Percentiles rank a stretch among this genome's conserved stretches.
Evolutionary conservation across 108 stramenopile genomes (phyloP).

Genomic region (Skeletonema marinoi): DNA sequence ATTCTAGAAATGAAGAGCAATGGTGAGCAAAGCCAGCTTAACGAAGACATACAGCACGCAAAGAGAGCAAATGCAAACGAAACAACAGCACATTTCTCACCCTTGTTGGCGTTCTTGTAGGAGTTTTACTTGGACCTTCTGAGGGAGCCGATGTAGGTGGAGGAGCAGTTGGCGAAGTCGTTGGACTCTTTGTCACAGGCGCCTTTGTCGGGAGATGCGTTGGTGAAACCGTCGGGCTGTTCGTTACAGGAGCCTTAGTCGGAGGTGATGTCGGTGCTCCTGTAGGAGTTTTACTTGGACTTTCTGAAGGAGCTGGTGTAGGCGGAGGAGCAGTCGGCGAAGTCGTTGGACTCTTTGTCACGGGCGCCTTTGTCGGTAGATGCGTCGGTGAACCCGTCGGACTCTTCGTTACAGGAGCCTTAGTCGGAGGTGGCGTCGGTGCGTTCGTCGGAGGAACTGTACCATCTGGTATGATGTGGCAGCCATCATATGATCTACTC

Average conservation of each 20-base stretch:
- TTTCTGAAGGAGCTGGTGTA: neutral
- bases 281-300: neutral
- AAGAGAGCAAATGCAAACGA: too few relatives aligned
- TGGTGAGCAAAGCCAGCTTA: too few relatives aligned
- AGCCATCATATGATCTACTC: neutral
- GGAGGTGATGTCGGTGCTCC: neutral
- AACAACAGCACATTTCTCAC: too few relatives aligned
- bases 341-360: neutral
- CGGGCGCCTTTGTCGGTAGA: neutral
- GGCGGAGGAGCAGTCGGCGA: neutral
- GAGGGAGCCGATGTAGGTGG: too few relatives aligned
- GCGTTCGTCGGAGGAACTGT: neutral
- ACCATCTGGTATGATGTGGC: constrained; percentile 2
- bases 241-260: neutral
- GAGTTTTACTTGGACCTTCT: too few relatives aligned
- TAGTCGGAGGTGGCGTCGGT: neutral
- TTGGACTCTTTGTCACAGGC: neutral
- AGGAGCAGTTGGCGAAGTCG: too few relatives aligned
- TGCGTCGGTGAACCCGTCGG: neutral
- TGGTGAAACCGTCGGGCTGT: neutral
- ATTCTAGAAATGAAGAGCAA: too few relatives aligned
- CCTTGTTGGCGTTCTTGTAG: too few relatives aligned
- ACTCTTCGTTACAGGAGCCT: neutral
- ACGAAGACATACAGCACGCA: too few relatives aligned
- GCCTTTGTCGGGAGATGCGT: neutral